Evolutionary conservation across 495 filamentous ascomycete genomes (phyloP), one percentile per base, ranked within the genome.

Genomic region (Collariella sp.): DNA sequence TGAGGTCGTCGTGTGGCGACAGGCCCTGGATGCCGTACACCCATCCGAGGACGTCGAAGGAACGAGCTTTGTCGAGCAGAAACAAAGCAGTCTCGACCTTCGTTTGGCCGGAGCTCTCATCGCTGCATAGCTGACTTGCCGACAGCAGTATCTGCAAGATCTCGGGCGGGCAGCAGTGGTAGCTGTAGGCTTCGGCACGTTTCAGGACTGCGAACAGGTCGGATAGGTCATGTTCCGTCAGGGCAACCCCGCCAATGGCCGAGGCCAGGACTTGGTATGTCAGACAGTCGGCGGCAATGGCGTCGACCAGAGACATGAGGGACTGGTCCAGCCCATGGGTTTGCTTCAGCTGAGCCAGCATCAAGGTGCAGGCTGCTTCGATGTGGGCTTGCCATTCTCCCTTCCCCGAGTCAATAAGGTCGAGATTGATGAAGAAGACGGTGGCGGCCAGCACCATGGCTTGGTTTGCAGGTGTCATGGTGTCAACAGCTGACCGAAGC

Each of bases 341-440:
- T 16, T 44, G 65, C 41, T 11, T 63, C 39, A 39, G 60, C 42
- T 60, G 61, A 34, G 50, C 64, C 56, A 54, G 39, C 47, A 79
- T 70, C 4, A 81, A 61, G 10, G 61, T 67, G 33, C 72, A 71
- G 2, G 74, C 77, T 3, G 73, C 76, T 53, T 76, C 67, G 39
- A 82, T 68, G 57, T 83, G 80, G 50, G 67, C 64, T 26, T 76
- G 74, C 80, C 80, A 83, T 7, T 69, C 71, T 20, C 76, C 74
- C 47, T 69, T 75, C 0, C 78, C 78, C 4, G 76, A 76, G 61
- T 83, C 79, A 19, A 83, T 70, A 6, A 83, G 69, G 56, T 81
- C 73, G 20, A 83, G 69, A 39, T 82, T 80, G 52, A 83, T 71
- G 35, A 83, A 71, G 53, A 82, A 77, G 24, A 81, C 73, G 2